phyloP scores from a whole-genome alignment of 257 asterid genomes.

The Nyctanthes arbortristis region DNA sequence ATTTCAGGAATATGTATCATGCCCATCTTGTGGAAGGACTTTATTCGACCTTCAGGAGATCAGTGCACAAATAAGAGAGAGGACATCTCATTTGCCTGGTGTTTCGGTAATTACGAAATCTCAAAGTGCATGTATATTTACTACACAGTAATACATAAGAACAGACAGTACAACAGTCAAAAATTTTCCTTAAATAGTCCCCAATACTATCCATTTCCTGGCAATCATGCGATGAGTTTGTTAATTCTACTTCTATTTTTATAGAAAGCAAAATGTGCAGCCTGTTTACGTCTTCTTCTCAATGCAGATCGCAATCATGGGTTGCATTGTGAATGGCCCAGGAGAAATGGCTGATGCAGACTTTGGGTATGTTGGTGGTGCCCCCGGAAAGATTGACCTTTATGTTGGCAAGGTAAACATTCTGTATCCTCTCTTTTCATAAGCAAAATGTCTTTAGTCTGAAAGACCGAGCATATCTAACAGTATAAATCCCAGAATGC shows the following conservation, averaged over 20 bases:
- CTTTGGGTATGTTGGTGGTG: constrained; percentile 98
- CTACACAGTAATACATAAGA: neutral
- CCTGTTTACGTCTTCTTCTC: neutral
- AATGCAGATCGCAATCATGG: constrained; percentile 97
- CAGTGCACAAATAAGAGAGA: constrained; percentile 92
- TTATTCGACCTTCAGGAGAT: constrained; percentile 97
- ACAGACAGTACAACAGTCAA: neutral
- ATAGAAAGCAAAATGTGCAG: neutral
- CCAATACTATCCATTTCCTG: too few relatives aligned
- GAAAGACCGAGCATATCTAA: too few relatives aligned
- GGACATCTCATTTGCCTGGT: constrained; percentile 95
- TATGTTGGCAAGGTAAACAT: constrained; percentile 87
- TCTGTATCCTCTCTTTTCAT: neutral
- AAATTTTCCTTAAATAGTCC: too few relatives aligned
- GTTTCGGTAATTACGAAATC: constrained; percentile 69
- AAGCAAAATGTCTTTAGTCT: neutral
- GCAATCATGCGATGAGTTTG: too few relatives aligned
- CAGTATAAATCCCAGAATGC: neutral
- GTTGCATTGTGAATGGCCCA: constrained; percentile 98
- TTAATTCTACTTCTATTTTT: neutral
- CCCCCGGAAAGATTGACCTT: constrained; percentile 99
- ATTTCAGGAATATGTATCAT: constrained; percentile 91
- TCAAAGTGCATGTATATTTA: constrained; percentile 3
- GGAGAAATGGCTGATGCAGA: constrained; percentile 99
- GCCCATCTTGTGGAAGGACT: constrained; percentile 99